A percentile compares a stretch with the other conserved stretches of the same genome.
Evolutionary conservation across 768 basidiomycete genomes (phyloP).

Genomic region (Leccinum sublutescens): DNA sequence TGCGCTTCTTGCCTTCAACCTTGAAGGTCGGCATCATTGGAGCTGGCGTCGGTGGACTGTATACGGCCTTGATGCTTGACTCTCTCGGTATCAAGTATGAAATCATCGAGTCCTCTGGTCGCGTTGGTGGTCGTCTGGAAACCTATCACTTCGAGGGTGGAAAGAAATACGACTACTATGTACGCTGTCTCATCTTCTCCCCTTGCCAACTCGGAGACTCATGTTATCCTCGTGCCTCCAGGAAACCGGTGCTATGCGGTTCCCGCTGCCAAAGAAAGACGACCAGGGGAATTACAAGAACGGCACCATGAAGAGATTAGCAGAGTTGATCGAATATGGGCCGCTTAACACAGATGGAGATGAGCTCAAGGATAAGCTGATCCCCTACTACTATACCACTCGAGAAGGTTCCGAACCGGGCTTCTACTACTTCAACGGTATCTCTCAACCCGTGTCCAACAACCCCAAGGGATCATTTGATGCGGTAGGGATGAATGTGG

Average conservation of each 20-base stretch:
- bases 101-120: conserved; percentile 43
- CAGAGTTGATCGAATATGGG: conserved; percentile 30
- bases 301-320: conserved; percentile 32
- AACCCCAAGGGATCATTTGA: conserved; percentile 4
- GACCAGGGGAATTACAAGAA: conserved; percentile 15
- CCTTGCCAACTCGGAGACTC: neutral
- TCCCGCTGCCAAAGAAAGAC: conserved; percentile 23
- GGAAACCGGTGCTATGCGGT: conserved; percentile 46
- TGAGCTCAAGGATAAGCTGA: conserved; percentile 19
- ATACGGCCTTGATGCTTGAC: conserved; percentile 46
- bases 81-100: conserved; percentile 41
- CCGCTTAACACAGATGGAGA: conserved; percentile 22
- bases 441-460: neutral
- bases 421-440: conserved; percentile 13
- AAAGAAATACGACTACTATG: conserved; percentile 37
- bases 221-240: neutral
- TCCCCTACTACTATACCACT: conserved; percentile 19
- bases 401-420: conserved; percentile 11
- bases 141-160: conserved; percentile 40
- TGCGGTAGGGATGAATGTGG: conserved; percentile 9
- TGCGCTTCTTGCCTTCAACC: conserved; percentile 1
- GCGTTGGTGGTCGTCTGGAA: conserved; percentile 43
- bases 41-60: conserved; percentile 34
- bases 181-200: conserved; percentile 14
- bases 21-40: conserved; percentile 21